Evolutionary conservation across 495 filamentous ascomycete genomes (phyloP).

Genomic region (Parmelia sp.): DNA sequence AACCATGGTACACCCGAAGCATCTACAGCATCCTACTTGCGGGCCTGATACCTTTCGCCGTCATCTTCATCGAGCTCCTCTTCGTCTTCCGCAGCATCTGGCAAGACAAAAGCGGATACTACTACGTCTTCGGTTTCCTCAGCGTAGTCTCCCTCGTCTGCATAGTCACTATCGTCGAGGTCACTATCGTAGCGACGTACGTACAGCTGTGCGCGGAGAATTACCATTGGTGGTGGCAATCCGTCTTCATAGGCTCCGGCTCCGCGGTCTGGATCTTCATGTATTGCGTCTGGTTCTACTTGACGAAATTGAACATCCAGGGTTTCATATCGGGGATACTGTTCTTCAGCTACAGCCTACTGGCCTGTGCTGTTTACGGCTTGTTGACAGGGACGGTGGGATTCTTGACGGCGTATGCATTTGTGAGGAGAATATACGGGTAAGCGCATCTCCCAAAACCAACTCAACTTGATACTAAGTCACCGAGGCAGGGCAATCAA

Average conservation of each 20-base stretch:
- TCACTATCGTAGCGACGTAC: conserved; percentile 85
- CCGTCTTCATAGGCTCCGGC: conserved; percentile 75
- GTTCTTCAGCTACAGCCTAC: conserved; percentile 78
- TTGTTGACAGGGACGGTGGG: conserved; percentile 82
- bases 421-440: conserved; percentile 85
- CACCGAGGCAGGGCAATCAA: conserved; percentile 6
- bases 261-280: conserved; percentile 79
- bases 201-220: conserved; percentile 82
- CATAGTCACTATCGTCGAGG: conserved; percentile 75
- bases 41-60: conserved; percentile 82
- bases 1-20: conserved; percentile 71
- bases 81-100: conserved; percentile 89
- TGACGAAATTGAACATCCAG: conserved; percentile 71
- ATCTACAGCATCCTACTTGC: conserved; percentile 61
- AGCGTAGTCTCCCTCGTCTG: conserved; percentile 69
- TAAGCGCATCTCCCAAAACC: conserved; percentile 35
- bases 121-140: conserved; percentile 91
- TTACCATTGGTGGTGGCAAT: conserved; percentile 96
- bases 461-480: not conserved
- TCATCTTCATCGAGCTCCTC: conserved; percentile 88
- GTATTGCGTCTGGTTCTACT: conserved; percentile 85
- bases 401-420: conserved; percentile 80
- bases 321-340: conserved; percentile 75
- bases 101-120: conserved; percentile 91
- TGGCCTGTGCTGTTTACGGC: conserved; percentile 81